Conservation (phyloP, 352 stramenopile genomes). For the Aphanomyces astaci region DNA sequence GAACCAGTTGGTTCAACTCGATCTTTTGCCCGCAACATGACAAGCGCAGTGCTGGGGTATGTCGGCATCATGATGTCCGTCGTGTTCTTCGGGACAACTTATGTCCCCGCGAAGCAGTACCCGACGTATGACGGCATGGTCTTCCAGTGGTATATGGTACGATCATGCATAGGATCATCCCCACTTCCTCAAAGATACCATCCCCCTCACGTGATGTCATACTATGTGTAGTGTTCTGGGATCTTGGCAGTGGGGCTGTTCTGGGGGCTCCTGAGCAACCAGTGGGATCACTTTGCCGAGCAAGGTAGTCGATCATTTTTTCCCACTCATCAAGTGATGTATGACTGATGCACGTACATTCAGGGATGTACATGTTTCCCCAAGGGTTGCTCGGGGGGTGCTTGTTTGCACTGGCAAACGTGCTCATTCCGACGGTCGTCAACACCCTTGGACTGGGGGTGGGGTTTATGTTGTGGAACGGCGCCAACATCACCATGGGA, state of each 20-base stretch:
- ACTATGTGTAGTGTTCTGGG: slow-evolving; percentile 53
- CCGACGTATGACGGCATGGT: slow-evolving; percentile 81
- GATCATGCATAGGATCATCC: background rate
- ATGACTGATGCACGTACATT: too few species aligned
- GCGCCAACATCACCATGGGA: slow-evolving; percentile 72
- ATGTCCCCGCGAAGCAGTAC: slow-evolving; percentile 77
- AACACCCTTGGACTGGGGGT: slow-evolving; percentile 71
- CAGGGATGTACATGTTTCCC: slow-evolving; percentile 68
- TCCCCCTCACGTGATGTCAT: too few species aligned
- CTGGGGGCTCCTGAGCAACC: slow-evolving; percentile 73
- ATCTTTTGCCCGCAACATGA: slow-evolving; percentile 4
- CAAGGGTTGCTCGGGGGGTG: slow-evolving; percentile 65
- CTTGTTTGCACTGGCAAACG: slow-evolving; percentile 69
- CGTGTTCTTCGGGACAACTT: slow-evolving; percentile 81
- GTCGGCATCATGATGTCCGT: slow-evolving; percentile 50
- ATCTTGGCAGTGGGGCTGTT: slow-evolving; percentile 73
- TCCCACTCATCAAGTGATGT: background rate
- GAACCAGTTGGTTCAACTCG: background rate
- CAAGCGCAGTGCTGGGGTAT: slow-evolving; percentile 47
- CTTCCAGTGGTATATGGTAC: slow-evolving; percentile 85
- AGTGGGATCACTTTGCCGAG: slow-evolving; percentile 67
- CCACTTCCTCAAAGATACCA: too few species aligned
- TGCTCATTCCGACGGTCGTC: slow-evolving; percentile 79
- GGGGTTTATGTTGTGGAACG: slow-evolving; percentile 84
- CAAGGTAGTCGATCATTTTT: background rate